Evolutionary conservation across 148 eudicot genomes (phyloP).

Genomic region (Rhododendron henanense): DNA sequence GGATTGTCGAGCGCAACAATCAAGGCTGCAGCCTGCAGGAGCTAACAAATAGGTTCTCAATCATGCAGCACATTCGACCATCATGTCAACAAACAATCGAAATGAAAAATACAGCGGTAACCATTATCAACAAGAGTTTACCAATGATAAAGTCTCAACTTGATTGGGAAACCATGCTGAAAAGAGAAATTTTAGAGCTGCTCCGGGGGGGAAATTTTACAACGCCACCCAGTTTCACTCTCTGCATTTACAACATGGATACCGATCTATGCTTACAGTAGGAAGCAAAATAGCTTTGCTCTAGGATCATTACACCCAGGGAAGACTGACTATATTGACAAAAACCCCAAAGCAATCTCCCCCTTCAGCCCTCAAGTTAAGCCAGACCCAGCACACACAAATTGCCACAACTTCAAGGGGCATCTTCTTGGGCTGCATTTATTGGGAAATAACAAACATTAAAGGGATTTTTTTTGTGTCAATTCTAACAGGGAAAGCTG

Average conservation of each 20-base stretch:
- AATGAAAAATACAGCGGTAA: not conserved
- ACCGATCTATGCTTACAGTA: not conserved
- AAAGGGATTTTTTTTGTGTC: not conserved
- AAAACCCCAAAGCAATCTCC: not conserved
- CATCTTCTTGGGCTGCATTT: slow-evolving; percentile 46
- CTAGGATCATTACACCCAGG: not conserved
- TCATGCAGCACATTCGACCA: not conserved
- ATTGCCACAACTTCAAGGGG: slow-evolving; percentile 12
- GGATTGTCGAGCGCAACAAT: not conserved
- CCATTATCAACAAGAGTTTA: not conserved
- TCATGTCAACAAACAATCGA: not conserved
- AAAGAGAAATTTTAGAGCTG: not conserved
- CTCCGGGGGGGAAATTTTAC: not conserved
- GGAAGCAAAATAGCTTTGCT: not conserved
- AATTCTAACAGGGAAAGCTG: not conserved
- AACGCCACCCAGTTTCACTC: not conserved
- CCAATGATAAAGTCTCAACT: not conserved
- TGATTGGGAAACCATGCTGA: not conserved
- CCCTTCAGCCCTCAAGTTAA: not conserved
- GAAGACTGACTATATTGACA: not conserved
- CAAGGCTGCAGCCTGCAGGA: not conserved
- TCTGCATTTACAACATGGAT: not conserved
- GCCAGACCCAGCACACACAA: not conserved
- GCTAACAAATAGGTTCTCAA: not conserved
- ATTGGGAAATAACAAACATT: not conserved